A percentile compares a stretch with the other conserved stretches of the same genome.
Conservation (phyloP, 2,329 filamentous ascomycete genomes). For the Nigrospora sphaerica region DNA sequence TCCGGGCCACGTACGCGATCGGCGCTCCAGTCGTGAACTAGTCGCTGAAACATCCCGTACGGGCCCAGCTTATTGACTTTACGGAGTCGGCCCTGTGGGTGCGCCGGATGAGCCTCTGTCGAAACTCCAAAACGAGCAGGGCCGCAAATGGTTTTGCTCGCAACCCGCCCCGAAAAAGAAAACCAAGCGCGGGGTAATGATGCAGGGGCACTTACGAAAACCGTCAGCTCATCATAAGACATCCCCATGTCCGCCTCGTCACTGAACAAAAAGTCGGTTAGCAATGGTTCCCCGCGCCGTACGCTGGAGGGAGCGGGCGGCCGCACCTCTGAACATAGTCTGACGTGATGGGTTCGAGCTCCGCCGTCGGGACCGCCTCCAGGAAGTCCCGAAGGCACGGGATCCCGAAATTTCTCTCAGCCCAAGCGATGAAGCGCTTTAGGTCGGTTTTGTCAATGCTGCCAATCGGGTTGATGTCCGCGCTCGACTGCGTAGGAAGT, state of each 20-base stretch:
- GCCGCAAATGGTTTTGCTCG: too few species aligned
- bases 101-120: too few species aligned
- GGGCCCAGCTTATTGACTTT: conserved; percentile 15
- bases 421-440: conserved; percentile 65
- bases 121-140: conserved; percentile 3
- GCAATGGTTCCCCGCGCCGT: conserved; percentile 26
- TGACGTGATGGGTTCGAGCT: conserved; percentile 58
- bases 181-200: too few species aligned
- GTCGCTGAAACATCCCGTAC: conserved; percentile 34
- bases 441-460: conserved; percentile 48
- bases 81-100: neutral
- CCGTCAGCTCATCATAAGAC: conserved; percentile 39
- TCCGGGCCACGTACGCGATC: conserved; percentile 17
- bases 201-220: conserved; percentile 14
- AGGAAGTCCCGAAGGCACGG: conserved; percentile 62
- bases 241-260: conserved; percentile 44
- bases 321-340: conserved; percentile 31
- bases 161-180: too few species aligned
- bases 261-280: neutral
- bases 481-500: conserved; percentile 20
- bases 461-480: conserved; percentile 56
- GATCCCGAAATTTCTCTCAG: conserved; percentile 49
- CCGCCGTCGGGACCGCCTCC: conserved; percentile 53
- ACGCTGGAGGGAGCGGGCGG: conserved; percentile 14
- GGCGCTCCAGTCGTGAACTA: conserved; percentile 37